These are phyloP conservation scores for Pichia sp. DNA, from an alignment of 1,139 yeast genomes.

Conservation along the genomic window DNA sequence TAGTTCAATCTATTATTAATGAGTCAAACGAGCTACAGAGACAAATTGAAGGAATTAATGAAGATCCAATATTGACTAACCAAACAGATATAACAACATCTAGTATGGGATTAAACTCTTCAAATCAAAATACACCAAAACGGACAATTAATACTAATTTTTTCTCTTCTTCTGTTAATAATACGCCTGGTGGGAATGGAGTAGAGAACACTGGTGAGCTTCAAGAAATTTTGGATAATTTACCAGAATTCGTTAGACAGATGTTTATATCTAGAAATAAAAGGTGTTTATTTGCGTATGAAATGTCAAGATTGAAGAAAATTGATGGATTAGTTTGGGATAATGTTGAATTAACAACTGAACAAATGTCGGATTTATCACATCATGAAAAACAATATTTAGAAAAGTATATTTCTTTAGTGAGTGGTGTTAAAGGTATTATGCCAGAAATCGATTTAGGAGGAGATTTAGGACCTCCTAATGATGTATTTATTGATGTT, in stretches of 20 bases:
- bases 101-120: slow-evolving; percentile 1
- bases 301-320: slow-evolving; percentile 60
- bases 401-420: slow-evolving; percentile 60
- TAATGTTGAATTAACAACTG: slow-evolving; percentile 29
- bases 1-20: slow-evolving; percentile 58
- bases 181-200: slow-evolving; percentile 6
- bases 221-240: slow-evolving; percentile 5
- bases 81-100: not conserved
- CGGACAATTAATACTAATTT: slow-evolving; percentile 4
- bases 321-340: slow-evolving; percentile 72
- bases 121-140: slow-evolving; percentile 9
- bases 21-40: slow-evolving; percentile 54
- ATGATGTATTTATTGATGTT: slow-evolving; percentile 86
- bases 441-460: slow-evolving; percentile 83
- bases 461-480: slow-evolving; percentile 85
- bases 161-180: slow-evolving; percentile 11
- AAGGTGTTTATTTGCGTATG: slow-evolving; percentile 81
- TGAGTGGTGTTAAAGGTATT: slow-evolving; percentile 70
- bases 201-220: not conserved
- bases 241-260: slow-evolving; percentile 57
- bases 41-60: slow-evolving; percentile 30
- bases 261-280: slow-evolving; percentile 81
- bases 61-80: not conserved
- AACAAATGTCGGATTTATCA: slow-evolving; percentile 47
- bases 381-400: slow-evolving; percentile 79